A percentile compares a stretch with the other conserved stretches of the same genome.
Conservation (phyloP, 2,329 filamentous ascomycete species). For the Fusarium setosum region DNA sequence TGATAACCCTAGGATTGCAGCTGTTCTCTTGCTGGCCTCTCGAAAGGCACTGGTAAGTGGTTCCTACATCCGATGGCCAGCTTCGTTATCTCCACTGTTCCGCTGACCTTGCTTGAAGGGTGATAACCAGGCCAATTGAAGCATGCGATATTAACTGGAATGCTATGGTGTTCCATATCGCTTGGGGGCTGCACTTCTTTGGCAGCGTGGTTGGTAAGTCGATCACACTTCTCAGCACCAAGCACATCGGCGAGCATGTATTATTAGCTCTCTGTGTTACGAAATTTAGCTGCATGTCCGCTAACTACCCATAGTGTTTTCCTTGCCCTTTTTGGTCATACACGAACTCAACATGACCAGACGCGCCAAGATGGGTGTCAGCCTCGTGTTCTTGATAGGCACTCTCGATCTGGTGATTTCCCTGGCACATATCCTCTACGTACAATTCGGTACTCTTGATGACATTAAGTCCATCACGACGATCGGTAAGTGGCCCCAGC, state of each 20-base stretch:
- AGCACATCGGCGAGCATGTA: too few species aligned
- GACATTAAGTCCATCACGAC: slow-evolving; percentile 20
- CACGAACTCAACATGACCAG: slow-evolving; percentile 20
- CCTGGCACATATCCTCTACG: slow-evolving; percentile 26
- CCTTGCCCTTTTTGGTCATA: slow-evolving; percentile 23
- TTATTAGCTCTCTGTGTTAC: too few species aligned
- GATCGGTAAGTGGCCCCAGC: neutral
- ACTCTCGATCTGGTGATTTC: slow-evolving; percentile 27
- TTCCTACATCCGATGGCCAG: neutral
- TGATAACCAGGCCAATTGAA: slow-evolving; percentile 14
- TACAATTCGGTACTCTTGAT: slow-evolving; percentile 14
- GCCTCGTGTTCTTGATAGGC: slow-evolving; percentile 23
- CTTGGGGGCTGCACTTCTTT: slow-evolving; percentile 27
- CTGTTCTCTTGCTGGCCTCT: slow-evolving; percentile 31
- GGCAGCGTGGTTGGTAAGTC: slow-evolving; percentile 26
- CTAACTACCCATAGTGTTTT: slow-evolving; percentile 14
- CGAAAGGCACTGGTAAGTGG: slow-evolving; percentile 26
- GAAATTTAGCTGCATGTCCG: neutral
- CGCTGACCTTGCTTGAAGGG: slow-evolving; percentile 3
- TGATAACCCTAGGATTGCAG: slow-evolving; percentile 14
- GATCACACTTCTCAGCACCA: too few species aligned
- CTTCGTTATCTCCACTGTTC: neutral
- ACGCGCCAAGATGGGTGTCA: slow-evolving; percentile 14
- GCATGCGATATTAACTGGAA: slow-evolving; percentile 23
- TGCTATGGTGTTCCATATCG: slow-evolving; percentile 20